Conservation (phyloP, 2,329 filamentous ascomycete species). For the Trichoderma sp. region DNA sequence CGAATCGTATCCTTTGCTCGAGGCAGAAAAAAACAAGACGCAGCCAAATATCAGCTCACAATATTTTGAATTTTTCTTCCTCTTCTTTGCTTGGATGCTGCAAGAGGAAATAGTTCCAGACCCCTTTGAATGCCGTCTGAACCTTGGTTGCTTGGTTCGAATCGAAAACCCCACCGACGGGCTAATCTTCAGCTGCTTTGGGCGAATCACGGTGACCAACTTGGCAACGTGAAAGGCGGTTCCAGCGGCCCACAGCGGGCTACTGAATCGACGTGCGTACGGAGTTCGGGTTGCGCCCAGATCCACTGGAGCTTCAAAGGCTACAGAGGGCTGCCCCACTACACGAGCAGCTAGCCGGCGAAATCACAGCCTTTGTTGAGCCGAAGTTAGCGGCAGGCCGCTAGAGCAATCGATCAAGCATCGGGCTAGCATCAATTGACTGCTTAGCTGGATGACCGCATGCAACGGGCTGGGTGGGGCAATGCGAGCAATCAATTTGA, state of each 20-base stretch:
- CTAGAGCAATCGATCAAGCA: slow-evolving; percentile 10
- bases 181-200: slow-evolving; percentile 22
- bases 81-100: not conserved
- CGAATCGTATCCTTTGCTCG: not conserved
- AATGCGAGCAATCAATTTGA: not conserved
- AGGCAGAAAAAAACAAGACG: not conserved
- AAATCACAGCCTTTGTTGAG: not conserved
- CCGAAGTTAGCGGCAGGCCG: not conserved
- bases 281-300: not conserved
- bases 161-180: not conserved
- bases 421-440: not conserved
- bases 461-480: slow-evolving; percentile 3
- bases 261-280: not conserved
- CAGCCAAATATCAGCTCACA: not conserved
- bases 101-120: not conserved
- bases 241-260: slow-evolving; percentile 10
- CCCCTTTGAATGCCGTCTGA: not conserved
- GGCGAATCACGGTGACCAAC: slow-evolving; percentile 30
- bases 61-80: not conserved
- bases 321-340: not conserved
- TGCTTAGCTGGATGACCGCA: not conserved
- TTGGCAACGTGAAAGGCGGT: slow-evolving; percentile 29
- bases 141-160: slow-evolving; percentile 12
- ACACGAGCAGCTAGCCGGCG: not conserved
- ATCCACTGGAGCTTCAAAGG: slow-evolving; percentile 22